Evolutionary conservation across 2,329 filamentous ascomycete species (phyloP), one percentile per base, ranked within the genome.

Genomic region (Ilyonectria destructans): DNA sequence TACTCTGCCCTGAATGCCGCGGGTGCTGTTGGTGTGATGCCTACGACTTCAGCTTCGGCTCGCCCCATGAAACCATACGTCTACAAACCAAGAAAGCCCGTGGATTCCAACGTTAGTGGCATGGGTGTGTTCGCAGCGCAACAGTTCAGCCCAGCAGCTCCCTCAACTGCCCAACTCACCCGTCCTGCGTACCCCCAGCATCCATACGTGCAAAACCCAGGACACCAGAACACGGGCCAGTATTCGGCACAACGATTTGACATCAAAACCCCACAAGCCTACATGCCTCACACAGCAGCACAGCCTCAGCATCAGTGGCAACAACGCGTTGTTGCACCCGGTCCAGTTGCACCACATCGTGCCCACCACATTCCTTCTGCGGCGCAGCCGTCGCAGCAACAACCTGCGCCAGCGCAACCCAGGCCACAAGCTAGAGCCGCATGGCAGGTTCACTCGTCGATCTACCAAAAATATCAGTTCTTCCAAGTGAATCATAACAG

Each of bases 401-500:
- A 75, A 17, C 60, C 69, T 55, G 43, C 58, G 19, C 60, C 68
- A 13, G 26, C 23, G 17, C 58, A 68, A 21, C 13, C 58, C 10
- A 66, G 67, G 19, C 69, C 76, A 58, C 75, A 79, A 68, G 55
- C 75, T 65, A 80, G 78, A 37, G 75, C 75, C 6, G 64, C 74
- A n/a, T 82, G 77, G 76, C 69, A 83, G 71, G 75, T 81, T 21
- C 76, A 82, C 48, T 76, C 79, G 1, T 82, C 80, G n/a, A 81
- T 87, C 10, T 85, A 85, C 62, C 84, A 87, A 64, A 88, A 86
- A 69, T 89, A 89, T 72, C 79, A 83, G 3, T 91, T 89, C 75
- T 88, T 90, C 76, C 87, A 90, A 70, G 84, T 88, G 29, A 82
- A 91, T 68, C 85, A 90, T 70, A 90, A 90, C 69, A 86, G 87